Evolutionary conservation across 2,329 filamentous ascomycete genomes (phyloP).

Genomic region (Magnaporthiopsis rhizophila): DNA sequence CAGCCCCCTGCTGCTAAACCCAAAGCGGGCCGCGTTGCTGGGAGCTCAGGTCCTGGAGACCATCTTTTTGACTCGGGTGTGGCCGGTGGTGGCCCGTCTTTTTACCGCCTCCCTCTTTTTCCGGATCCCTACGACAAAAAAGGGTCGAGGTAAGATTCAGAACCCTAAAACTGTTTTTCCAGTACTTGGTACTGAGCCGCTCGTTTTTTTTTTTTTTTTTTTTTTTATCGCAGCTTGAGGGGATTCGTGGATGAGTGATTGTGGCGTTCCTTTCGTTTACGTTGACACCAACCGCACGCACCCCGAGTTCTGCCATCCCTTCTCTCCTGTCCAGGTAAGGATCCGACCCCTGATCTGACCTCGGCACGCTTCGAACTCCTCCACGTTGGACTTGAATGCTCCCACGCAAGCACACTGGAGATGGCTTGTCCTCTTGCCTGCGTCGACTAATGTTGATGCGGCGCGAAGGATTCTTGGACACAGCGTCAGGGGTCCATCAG

Average conservation of each 20-base stretch:
- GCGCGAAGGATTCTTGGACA: not conserved
- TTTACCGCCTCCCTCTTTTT: conserved; percentile 2
- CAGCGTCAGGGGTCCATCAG: not conserved
- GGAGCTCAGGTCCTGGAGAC: not conserved
- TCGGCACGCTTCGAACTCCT: not conserved
- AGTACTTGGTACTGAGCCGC: conserved; percentile 3
- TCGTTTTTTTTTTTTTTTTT: not conserved
- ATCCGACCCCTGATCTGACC: conserved; percentile 20
- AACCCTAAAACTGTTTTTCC: not conserved
- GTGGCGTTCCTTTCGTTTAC: not conserved
- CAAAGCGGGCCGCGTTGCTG: not conserved
- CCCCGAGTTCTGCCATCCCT: conserved; percentile 10
- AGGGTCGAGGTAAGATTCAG: not conserved
- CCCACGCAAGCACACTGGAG: not conserved
- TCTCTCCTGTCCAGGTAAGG: conserved; percentile 14
- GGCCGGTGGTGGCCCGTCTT: not conserved
- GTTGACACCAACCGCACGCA: not conserved
- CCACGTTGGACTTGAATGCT: not conserved
- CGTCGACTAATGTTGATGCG: not conserved
- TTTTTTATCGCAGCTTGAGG: not conserved
- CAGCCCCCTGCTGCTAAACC: not conserved
- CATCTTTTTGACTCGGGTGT: not conserved
- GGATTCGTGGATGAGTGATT: not conserved
- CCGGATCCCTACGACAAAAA: not conserved
- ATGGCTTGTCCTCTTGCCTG: not conserved